These are phyloP conservation scores for Funneliformis caledonium DNA, from an alignment of 371 early-diverging fungal genomes.

Conservation along the genomic window DNA sequence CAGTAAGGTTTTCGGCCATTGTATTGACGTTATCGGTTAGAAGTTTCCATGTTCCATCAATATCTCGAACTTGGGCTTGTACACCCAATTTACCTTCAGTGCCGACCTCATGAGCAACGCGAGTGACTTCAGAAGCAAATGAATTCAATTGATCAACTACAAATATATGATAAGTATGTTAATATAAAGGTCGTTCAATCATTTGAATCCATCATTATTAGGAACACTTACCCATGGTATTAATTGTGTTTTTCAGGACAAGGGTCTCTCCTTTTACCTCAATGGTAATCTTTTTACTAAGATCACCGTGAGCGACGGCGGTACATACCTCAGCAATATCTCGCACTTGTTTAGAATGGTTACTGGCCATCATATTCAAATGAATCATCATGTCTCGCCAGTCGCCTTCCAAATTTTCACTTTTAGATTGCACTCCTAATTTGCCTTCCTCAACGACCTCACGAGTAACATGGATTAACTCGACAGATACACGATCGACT, in stretches of 20 bases:
- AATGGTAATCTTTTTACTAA: conserved; percentile 68
- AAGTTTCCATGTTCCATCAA: conserved; percentile 63
- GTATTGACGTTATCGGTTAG: conserved; percentile 57
- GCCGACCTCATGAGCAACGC: conserved; percentile 64
- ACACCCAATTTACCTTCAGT: conserved; percentile 58
- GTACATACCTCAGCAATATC: conserved; percentile 77
- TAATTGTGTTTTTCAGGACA: conserved; percentile 72
- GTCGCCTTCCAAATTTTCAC: conserved; percentile 64
- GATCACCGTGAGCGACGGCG: conserved; percentile 74
- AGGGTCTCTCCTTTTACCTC: conserved; percentile 71
- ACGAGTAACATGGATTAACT: conserved; percentile 63
- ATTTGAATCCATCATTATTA: conserved; percentile 21
- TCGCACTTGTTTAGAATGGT: conserved; percentile 69
- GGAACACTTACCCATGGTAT: conserved; percentile 64
- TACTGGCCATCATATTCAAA: conserved; percentile 68
- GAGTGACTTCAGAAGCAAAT: conserved; percentile 57
- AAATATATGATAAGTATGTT: background rate
- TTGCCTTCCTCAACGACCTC: conserved; percentile 72
- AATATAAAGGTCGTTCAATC: background rate
- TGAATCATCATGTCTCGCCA: conserved; percentile 75
- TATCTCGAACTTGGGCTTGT: conserved; percentile 53
- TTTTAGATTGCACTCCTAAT: conserved; percentile 64
- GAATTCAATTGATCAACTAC: conserved; percentile 54
- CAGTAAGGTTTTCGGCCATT: conserved; percentile 58
- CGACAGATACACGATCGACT: conserved; percentile 58